A percentile compares a stretch with the other conserved stretches of the same genome.
These are phyloP conservation scores for Phytopythium delawarense DNA, from an alignment of 352 stramenopile species.

Conservation along the genomic window DNA sequence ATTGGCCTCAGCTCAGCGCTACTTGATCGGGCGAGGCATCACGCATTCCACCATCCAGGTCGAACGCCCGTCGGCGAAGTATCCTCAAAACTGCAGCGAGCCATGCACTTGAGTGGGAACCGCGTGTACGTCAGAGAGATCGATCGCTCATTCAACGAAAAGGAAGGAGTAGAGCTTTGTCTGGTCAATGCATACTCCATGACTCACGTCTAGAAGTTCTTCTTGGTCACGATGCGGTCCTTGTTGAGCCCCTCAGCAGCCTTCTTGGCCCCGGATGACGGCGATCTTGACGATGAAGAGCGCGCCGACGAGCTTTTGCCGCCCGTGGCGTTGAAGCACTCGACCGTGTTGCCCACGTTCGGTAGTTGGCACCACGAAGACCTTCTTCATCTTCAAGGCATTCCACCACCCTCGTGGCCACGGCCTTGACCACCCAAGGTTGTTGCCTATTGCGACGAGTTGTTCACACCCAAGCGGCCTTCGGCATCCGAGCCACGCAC, in stretches of 20 bases:
- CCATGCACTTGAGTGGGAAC: no score
- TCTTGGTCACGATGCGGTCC: conserved; percentile 53
- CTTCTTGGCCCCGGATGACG: conserved; percentile 50
- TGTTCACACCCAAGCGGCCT: no score
- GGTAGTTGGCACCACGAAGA: no score
- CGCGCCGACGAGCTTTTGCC: conserved; percentile 84
- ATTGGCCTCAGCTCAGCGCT: conserved; percentile 62
- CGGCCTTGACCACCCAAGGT: no score
- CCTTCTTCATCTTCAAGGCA: no score
- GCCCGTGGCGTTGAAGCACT: conserved; percentile 48
- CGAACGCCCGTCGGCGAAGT: conserved; percentile 56
- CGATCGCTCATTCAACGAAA: background rate
- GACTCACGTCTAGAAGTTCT: conserved; percentile 43
- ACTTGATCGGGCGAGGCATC: conserved; percentile 71
- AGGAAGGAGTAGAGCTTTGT: background rate
- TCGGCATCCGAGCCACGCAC: no score
- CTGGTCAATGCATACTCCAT: background rate
- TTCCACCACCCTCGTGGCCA: no score
- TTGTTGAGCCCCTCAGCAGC: conserved; percentile 24
- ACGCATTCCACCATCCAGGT: conserved; percentile 89
- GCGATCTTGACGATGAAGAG: conserved; percentile 95
- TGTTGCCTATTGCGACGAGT: no score
- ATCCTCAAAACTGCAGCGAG: conserved; percentile 60
- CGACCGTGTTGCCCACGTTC: conserved; percentile 91
- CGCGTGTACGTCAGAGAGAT: background rate